Conservation (phyloP, 2,329 filamentous ascomycete species). For the Apiospora sp. region DNA sequence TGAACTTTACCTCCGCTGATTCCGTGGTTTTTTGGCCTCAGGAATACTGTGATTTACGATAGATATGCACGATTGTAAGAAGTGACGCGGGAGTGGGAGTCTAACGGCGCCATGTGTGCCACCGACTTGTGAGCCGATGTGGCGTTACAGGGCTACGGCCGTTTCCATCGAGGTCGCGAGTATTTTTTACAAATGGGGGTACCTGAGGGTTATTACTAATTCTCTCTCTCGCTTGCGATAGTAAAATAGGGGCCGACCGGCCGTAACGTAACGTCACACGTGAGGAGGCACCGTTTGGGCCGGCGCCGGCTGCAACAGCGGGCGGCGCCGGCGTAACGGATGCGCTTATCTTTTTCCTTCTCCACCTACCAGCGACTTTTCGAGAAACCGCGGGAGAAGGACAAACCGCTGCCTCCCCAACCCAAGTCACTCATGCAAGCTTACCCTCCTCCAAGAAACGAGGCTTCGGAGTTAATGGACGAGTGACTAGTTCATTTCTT, state of each 20-base stretch:
- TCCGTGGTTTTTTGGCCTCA: not conserved
- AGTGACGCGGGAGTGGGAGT: not conserved
- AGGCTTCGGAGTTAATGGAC: not conserved
- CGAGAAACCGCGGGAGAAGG: not conserved
- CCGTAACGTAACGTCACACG: not conserved
- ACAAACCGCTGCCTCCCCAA: not conserved
- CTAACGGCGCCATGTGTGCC: not conserved
- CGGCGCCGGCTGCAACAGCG: not conserved
- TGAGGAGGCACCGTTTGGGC: not conserved
- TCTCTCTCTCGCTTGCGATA: not conserved
- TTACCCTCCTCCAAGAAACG: not conserved
- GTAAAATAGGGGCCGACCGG: not conserved
- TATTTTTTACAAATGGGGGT: not conserved
- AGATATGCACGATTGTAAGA: not conserved
- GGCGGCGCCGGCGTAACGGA: constrained; percentile 5
- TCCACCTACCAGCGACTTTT: not conserved
- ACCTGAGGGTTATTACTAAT: not conserved
- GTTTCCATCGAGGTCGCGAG: not conserved
- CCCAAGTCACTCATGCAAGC: not conserved
- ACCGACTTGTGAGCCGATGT: not conserved
- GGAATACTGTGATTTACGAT: not conserved
- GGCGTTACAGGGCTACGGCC: constrained; percentile 3
- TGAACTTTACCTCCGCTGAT: not conserved
- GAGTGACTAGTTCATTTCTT: not conserved
- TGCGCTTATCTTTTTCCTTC: not conserved